A percentile compares a stretch with the other conserved stretches of the same genome.
Conservation (phyloP, 345 rosid species). For the Gossypium thurberi region DNA sequence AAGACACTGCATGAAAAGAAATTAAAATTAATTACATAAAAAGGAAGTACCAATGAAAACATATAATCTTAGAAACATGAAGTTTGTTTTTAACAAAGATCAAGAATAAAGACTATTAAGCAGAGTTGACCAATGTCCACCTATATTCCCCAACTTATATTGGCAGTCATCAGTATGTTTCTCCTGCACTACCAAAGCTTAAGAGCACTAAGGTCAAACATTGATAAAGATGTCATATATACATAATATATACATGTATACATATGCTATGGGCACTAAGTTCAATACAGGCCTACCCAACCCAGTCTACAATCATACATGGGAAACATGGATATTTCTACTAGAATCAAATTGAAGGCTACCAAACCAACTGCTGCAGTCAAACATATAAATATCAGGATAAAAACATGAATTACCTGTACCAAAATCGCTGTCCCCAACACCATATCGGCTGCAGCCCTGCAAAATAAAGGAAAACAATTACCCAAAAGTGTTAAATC, state of each 20-base stretch:
- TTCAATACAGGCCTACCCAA: background rate
- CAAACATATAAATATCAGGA: background rate
- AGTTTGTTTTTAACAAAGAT: background rate
- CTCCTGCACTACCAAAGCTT: background rate
- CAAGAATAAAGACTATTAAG: background rate
- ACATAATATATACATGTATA: background rate
- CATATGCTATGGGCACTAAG: background rate
- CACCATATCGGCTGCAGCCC: conserved; percentile 76
- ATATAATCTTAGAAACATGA: background rate
- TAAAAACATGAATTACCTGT: conserved; percentile 41
- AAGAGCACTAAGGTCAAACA: background rate
- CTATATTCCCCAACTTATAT: background rate
- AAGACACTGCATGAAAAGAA: conserved; percentile 34
- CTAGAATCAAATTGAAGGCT: background rate
- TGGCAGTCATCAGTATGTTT: background rate
- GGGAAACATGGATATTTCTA: background rate
- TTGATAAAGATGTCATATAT: background rate
- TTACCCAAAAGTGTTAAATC: background rate
- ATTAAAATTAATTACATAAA: background rate
- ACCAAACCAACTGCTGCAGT: conserved; percentile 9
- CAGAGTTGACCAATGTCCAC: background rate
- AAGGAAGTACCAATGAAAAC: background rate
- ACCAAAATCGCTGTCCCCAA: conserved; percentile 48
- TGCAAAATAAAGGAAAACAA: conserved; percentile 29
- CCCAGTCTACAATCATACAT: background rate